Base-by-base conservation (phyloP, 2,329 filamentous ascomycete species). In the Exutisphaerella laricina region DNA sequence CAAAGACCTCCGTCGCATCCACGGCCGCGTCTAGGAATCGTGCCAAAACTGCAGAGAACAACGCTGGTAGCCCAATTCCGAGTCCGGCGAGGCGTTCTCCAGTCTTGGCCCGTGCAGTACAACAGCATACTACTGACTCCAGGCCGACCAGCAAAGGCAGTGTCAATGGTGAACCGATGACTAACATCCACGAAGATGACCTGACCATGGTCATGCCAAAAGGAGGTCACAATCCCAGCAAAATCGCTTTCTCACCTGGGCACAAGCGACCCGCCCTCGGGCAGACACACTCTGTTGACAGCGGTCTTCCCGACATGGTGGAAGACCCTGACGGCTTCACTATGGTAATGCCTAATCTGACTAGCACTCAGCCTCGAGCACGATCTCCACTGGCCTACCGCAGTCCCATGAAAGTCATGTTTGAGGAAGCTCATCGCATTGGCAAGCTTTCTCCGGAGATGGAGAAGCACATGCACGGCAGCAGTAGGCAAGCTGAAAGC, bases 161-260 rank as follows among this genome's bases (percentile, higher is more conserved):
- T 33, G 50, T 49, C 20, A 48, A 38, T n/a, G 45, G 33, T 23
- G 56, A 58, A 6, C 55, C 52, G n/a, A 45, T 49, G 14, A 41
- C 39, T 14, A 53, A 65, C 48, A 44, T 45, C 4, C 47, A 46
- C 16, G 68, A 69, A 17, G 72, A 73, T 38, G 68, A 73, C 40
- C 52, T 73, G 31, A 72, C 69, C 1, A 66, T 70, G 58, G 66
- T 71, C 12, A 62, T 72, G 48, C 70, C 71, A 0, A 66, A 65
- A 45, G 47, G 63, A 21, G 55, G 43, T 57, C 58, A 47, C 12
- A 34, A 21, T 10, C 49, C 45, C 8, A 20, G 31, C 52, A 62
- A 45, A 53, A 9, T 58, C 57, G 42, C 62, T 53, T 39, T 66
- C 62, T 50, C 58, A 54, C 41, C 59, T 4, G 53, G 55, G 9